Percentiles rank a stretch among this genome's conserved stretches.
These are phyloP conservation scores for Mortierella sp. DNA, from an alignment of 371 early-diverging fungal species.

Conservation along the genomic window DNA sequence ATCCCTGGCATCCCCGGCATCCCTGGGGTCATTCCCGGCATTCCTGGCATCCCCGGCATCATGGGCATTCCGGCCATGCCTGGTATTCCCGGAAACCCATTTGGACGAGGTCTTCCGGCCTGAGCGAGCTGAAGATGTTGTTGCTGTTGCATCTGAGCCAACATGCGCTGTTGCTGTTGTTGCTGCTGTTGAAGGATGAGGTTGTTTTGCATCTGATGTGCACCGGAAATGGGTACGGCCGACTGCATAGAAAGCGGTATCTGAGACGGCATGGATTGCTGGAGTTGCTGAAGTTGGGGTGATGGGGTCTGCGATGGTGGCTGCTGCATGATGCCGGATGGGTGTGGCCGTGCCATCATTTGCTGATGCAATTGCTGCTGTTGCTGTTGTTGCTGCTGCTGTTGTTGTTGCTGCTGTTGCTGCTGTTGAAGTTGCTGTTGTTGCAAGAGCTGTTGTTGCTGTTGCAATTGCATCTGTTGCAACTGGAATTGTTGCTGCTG, in stretches of 20 bases:
- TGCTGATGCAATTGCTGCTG: slow-evolving; percentile 37
- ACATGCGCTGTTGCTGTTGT: slow-evolving; percentile 40
- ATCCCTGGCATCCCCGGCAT: slow-evolving; percentile 1
- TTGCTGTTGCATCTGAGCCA: slow-evolving; percentile 38
- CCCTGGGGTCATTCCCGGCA: neutral
- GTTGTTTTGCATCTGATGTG: slow-evolving; percentile 39
- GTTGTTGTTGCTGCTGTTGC: slow-evolving; percentile 22
- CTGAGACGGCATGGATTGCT: slow-evolving; percentile 14
- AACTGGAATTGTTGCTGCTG: slow-evolving; percentile 18
- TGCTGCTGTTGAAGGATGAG: slow-evolving; percentile 40
- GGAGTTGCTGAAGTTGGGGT: slow-evolving; percentile 14
- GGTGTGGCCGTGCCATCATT: slow-evolving; percentile 12
- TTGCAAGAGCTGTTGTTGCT: slow-evolving; percentile 35
- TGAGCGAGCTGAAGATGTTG: slow-evolving; percentile 33
- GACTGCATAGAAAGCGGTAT: slow-evolving; percentile 12
- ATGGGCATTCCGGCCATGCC: slow-evolving; percentile 9
- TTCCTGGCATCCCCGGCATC: slow-evolving; percentile 1
- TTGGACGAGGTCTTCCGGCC: slow-evolving; percentile 19
- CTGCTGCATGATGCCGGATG: slow-evolving; percentile 3
- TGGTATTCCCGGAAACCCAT: slow-evolving; percentile 11
- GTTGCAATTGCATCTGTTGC: slow-evolving; percentile 13
- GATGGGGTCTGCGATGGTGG: slow-evolving; percentile 4
- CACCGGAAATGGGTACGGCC: slow-evolving; percentile 24
- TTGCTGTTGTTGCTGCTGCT: slow-evolving; percentile 28
- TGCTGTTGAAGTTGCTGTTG: slow-evolving; percentile 19